These are phyloP conservation scores for Globisporangium rhizosaccharum DNA, from an alignment of 352 stramenopile species.

Conservation along the genomic window DNA sequence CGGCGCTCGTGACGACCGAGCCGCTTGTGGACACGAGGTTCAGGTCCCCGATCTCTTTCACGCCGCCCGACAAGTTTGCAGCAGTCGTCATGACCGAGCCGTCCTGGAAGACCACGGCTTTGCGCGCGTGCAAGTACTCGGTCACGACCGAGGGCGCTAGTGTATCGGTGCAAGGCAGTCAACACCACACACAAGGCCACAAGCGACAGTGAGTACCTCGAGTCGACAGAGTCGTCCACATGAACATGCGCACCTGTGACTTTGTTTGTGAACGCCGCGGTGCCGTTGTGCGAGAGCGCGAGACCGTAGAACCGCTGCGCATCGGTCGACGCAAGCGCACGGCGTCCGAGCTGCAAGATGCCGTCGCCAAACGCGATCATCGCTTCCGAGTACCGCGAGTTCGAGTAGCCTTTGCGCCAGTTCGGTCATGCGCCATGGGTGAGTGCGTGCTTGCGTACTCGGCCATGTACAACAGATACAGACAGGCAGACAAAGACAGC, in stretches of 20 bases:
- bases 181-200: background rate
- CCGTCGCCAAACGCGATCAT: slow-evolving; percentile 68
- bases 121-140: slow-evolving; percentile 57
- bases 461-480: background rate
- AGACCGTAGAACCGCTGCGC: slow-evolving; percentile 64
- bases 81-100: slow-evolving; percentile 78
- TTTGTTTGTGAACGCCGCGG: slow-evolving; percentile 57
- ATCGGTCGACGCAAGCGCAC: slow-evolving; percentile 41
- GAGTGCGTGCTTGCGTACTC: background rate
- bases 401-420: slow-evolving; percentile 47
- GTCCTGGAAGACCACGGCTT: slow-evolving; percentile 68
- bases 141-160: slow-evolving; percentile 53
- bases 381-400: slow-evolving; percentile 57
- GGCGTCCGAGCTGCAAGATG: slow-evolving; percentile 53
- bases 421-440: background rate
- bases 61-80: slow-evolving; percentile 64
- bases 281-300: slow-evolving; percentile 63
- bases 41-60: slow-evolving; percentile 69
- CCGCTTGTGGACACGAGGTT: slow-evolving; percentile 70
- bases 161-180: background rate
- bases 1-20: slow-evolving; percentile 55
- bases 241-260: slow-evolving; percentile 32
- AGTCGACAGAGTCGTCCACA: background rate
- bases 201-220: background rate
- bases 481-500: background rate